These are phyloP conservation scores for Verticillium nonalfalfae DNA, from an alignment of 2,329 filamentous ascomycete genomes.

Conservation along the genomic window DNA sequence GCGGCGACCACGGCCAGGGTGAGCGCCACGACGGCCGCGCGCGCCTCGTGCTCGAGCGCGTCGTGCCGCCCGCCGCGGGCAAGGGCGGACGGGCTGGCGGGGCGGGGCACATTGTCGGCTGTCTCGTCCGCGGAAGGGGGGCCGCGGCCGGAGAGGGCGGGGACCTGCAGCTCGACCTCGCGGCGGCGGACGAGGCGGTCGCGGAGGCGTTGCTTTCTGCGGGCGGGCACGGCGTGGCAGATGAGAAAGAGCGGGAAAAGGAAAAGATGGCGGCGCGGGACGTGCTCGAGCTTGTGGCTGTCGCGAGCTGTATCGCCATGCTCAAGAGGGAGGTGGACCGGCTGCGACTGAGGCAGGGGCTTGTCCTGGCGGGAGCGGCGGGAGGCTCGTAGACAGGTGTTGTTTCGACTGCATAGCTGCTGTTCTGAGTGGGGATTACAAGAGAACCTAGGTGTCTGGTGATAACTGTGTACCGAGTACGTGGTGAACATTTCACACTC, in stretches of 20 bases:
- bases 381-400: background rate
- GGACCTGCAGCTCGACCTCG: slow-evolving; percentile 35
- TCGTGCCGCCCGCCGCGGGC: slow-evolving; percentile 24
- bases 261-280: slow-evolving; percentile 16
- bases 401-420: too few relatives aligned
- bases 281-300: slow-evolving; percentile 40
- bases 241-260: background rate
- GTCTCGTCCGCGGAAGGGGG: background rate
- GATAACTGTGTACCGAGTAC: too few relatives aligned
- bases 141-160: slow-evolving; percentile 43
- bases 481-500: background rate
- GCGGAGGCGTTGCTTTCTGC: background rate
- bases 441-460: too few relatives aligned
- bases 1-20: slow-evolving; percentile 17
- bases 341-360: slow-evolving; percentile 42
- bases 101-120: background rate
- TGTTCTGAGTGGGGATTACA: too few relatives aligned
- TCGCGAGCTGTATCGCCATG: slow-evolving; percentile 54
- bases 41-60: slow-evolving; percentile 44
- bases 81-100: background rate
- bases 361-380: slow-evolving; percentile 29
- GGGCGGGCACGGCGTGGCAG: background rate
- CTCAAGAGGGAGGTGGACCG: slow-evolving; percentile 61
- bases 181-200: slow-evolving; percentile 20
- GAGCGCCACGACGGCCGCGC: slow-evolving; percentile 29